Evolutionary conservation across 2,329 filamentous ascomycete species (phyloP), one percentile per base, ranked within the genome.

Genomic region (Cladobotryum mycophilum): DNA sequence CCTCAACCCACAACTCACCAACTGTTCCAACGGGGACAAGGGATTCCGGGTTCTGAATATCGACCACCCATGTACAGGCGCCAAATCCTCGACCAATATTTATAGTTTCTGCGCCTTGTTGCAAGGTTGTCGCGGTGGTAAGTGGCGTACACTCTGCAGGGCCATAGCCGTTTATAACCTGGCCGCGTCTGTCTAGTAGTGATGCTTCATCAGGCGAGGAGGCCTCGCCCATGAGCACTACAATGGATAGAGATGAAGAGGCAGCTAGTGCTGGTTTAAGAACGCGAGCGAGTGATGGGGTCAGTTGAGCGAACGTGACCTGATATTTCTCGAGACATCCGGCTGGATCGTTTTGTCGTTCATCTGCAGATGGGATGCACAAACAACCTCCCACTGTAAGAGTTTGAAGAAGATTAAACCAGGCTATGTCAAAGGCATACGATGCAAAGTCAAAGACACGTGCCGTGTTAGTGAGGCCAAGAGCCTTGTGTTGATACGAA

Each of bases 371-470:
- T 6, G 57, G 57, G 12, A 59, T 25, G 30, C 50, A 56, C 14
- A 55, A 11, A 13, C 36, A 38, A 14, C 33, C 51, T 12, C 48
- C 51, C 14, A 8, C 14, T 3, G 34, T 9, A 1, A 59, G 47
- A 2, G 57, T 40, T 3, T 30, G 25, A 30, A 30, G 42, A 33
- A 12, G 55, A 46, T 5, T 52, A 48, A 1, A 56, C 55, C 0
- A 41, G n/a, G 2, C 54, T 17, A 49, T 41, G 30, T 58, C 57
- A 33, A 57, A 59, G 9, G 49, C 48, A 41, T 51, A 54, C 3
- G 56, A 41, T 4, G 48, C 45, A 20, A 54, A 57, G 33, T 56
- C 49, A 25, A 56, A 11, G 6, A 53, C 45, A 8, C 44, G 36
- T 12, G 17, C 8, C n/a, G 12, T 41, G 13, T 42, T 35, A 5